Base-by-base conservation (phyloP, 1,139 yeast species). In the Casaregolazyma lundiana region DNA sequence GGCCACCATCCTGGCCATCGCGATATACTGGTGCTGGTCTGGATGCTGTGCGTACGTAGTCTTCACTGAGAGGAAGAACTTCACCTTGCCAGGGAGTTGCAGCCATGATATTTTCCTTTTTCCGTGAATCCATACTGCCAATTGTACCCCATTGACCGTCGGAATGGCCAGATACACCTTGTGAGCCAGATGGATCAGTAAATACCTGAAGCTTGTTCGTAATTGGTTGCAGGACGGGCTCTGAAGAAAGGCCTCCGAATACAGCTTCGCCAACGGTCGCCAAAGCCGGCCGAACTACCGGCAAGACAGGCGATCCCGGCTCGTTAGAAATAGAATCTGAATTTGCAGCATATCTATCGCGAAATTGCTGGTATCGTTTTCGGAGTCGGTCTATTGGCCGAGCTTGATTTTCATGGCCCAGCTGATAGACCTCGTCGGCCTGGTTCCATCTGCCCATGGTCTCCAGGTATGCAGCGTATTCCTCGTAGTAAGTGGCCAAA, bases 401-500 rank as follows among this genome's bases (percentile, higher is more conserved):
- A 1, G 96, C 95, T 6, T 68, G 63, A 2, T 67, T 60, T 22
- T 70, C 70, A 2, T 88, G 61, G 0, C 97, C 97, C 46, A 74
- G 66, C 49, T 73, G 70, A 57, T 78, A 79, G 0, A 89, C 78
- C 44, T 77, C 77, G 3, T 71, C 68, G 0, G 97, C 96, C 53
- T 84, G 88, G 7, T 37, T 60, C 45, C 66, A 63, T 49, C 77
- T 72, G 18, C 76, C 76, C 24, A 68, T 68, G 9, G 71, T 53
- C 56, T 85, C 95, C 51, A 84, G 67, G 50, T 72, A 78, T 22
- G 72, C 71, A 2, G 96, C 90, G 66, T 86, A 89, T 53, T 81
- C 86, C 59, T 88, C 96, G 59, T 89, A 92, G 61, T 76, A 90
- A 18, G 80, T 59, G 0, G 96, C 81, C 47, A 87, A 68, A 38